phyloP scores from a whole-genome alignment of 1,284 basidiomycete species.

The Boletus sp. region DNA sequence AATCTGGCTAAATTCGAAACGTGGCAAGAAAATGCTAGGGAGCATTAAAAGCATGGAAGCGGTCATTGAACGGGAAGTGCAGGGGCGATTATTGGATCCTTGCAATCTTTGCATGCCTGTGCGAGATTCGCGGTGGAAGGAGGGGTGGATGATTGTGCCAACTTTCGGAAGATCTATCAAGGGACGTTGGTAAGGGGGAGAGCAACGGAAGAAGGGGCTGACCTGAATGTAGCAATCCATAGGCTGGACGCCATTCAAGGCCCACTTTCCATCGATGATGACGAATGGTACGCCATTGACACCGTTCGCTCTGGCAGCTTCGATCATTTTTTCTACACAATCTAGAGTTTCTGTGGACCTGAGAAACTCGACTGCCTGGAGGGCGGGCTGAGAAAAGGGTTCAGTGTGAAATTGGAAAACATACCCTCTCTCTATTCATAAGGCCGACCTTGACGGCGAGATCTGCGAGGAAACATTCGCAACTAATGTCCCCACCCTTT shows the following conservation, averaged over 20 bases:
- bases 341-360: constrained; percentile 61
- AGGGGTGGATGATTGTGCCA: constrained; percentile 23
- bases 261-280: constrained; percentile 77
- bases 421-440: constrained; percentile 61
- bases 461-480: constrained; percentile 55
- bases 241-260: constrained; percentile 69
- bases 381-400: neutral
- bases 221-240: constrained; percentile 72
- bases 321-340: constrained; percentile 66
- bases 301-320: constrained; percentile 63
- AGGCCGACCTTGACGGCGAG: constrained; percentile 56
- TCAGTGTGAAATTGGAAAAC: constrained; percentile 11
- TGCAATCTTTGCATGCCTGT: constrained; percentile 23
- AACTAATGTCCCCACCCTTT: constrained; percentile 61
- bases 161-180: constrained; percentile 29
- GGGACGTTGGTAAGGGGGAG: neutral
- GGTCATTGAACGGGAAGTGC: constrained; percentile 25
- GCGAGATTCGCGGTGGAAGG: constrained; percentile 4
- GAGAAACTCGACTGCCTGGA: constrained; percentile 58
- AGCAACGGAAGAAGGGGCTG: constrained; percentile 14
- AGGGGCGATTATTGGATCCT: constrained; percentile 19
- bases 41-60: neutral
- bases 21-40: neutral
- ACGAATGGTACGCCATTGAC: constrained; percentile 79
- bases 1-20: constrained; percentile 17